A percentile compares a stretch with the other conserved stretches of the same genome.
Evolutionary conservation across 805 yeast genomes (phyloP).

Genomic region (Ogataea ramenticola): DNA sequence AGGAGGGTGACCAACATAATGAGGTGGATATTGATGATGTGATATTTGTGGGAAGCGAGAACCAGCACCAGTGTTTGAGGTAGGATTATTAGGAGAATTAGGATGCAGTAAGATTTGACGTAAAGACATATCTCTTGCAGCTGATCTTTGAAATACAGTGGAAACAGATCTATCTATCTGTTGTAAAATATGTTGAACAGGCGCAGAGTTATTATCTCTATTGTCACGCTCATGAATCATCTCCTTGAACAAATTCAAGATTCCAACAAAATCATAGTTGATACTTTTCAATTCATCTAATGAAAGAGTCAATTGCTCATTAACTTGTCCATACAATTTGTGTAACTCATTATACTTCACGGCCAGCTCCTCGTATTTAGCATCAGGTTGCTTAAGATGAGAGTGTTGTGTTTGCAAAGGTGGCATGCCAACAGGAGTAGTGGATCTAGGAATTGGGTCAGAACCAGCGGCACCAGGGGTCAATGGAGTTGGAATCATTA

Average conservation of each 20-base stretch:
- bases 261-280: constrained; percentile 44
- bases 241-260: constrained; percentile 35
- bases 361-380: neutral
- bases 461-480: neutral
- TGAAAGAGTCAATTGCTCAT: constrained; percentile 39
- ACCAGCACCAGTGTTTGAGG: neutral
- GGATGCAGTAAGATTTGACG: constrained; percentile 6
- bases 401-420: constrained; percentile 9
- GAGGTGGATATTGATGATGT: constrained; percentile 5
- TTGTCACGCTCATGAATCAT: constrained; percentile 2
- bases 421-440: constrained; percentile 15
- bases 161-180: constrained; percentile 20
- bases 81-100: neutral
- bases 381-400: constrained; percentile 5
- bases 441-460: neutral
- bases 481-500: neutral
- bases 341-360: constrained; percentile 25
- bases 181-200: constrained; percentile 3
- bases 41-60: neutral
- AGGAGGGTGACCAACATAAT: constrained; percentile 3
- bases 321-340: constrained; percentile 35
- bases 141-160: constrained; percentile 24
- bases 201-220: neutral
- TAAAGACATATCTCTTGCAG: constrained; percentile 24
- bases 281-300: constrained; percentile 40